Evolutionary conservation across 768 basidiomycete genomes (phyloP).

Genomic region (Mrakia blollopis): DNA sequence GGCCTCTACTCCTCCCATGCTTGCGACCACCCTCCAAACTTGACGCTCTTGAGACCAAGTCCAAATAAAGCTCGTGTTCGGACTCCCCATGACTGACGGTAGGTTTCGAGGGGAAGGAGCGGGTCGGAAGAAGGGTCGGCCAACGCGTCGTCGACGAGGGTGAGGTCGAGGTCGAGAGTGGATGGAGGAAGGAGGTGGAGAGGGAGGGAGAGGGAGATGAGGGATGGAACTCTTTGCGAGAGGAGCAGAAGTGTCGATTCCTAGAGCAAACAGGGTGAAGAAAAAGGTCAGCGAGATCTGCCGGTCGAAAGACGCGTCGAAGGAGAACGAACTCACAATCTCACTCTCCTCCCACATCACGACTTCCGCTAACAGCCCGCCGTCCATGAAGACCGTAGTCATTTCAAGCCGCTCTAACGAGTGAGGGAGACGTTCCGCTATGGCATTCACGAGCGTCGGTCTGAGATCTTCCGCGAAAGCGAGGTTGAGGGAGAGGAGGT

Average conservation of each 20-base stretch:
- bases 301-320: background rate
- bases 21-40: background rate
- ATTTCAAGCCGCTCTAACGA: background rate
- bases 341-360: background rate
- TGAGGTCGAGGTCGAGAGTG: background rate
- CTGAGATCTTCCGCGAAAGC: background rate
- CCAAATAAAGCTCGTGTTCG: background rate
- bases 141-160: background rate
- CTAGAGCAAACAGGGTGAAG: background rate
- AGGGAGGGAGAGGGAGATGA: background rate
- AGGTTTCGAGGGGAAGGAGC: background rate
- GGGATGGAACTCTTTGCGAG: background rate
- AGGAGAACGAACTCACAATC: background rate
- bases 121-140: background rate
- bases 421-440: background rate
- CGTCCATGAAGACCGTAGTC: background rate
- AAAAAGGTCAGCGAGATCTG: background rate
- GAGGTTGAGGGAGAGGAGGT: conserved; percentile 8
- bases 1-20: background rate
- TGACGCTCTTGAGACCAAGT: background rate
- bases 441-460: background rate
- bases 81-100: background rate
- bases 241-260: background rate
- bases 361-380: background rate
- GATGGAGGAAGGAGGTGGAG: background rate